These are phyloP conservation scores for Funneliformis caledonium DNA, from an alignment of 371 early-diverging fungal genomes.

Conservation along the genomic window DNA sequence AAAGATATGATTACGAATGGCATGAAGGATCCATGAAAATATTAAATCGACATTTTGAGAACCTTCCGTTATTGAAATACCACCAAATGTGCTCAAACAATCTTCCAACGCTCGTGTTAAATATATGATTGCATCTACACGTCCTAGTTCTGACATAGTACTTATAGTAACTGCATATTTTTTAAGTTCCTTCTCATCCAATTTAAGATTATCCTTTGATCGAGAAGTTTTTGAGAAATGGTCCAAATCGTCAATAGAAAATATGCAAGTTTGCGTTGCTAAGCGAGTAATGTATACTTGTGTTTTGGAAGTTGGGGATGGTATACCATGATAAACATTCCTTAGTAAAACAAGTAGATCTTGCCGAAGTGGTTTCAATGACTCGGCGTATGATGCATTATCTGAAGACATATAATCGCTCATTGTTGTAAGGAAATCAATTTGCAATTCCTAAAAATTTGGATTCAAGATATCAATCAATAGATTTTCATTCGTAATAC, in stretches of 20 bases:
- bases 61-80: neutral
- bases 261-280: neutral
- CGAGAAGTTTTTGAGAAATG: neutral
- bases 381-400: neutral
- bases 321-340: neutral
- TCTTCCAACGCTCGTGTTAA: conserved; percentile 19
- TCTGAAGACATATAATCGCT: neutral
- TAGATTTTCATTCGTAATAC: neutral
- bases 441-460: conserved; percentile 26
- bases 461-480: neutral
- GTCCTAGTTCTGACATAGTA: neutral
- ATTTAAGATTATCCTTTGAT: neutral
- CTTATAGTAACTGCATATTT: conserved; percentile 22
- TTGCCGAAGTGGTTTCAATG: neutral
- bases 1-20: conserved; percentile 14
- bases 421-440: conserved; percentile 27
- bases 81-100: neutral
- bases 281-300: conserved; percentile 11
- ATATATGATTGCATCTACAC: conserved; percentile 11
- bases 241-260: neutral
- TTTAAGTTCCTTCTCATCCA: neutral
- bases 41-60: neutral
- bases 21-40: conserved; percentile 26
- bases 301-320: neutral
- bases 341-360: neutral